These are phyloP conservation scores for Blastomyces gilchristii DNA, from an alignment of 2,329 filamentous ascomycete genomes.

Conservation along the genomic window DNA sequence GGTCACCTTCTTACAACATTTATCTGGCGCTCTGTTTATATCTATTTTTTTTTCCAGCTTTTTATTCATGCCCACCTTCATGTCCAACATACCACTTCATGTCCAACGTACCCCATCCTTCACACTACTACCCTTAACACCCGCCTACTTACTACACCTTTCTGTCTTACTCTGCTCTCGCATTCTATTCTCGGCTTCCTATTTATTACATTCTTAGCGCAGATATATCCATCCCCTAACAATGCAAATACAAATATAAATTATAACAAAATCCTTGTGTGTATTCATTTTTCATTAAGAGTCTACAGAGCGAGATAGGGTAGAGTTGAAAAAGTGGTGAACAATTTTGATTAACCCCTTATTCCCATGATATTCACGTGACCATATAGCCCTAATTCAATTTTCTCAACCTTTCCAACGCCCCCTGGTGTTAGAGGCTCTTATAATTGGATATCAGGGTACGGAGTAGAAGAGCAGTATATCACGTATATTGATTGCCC, in stretches of 20 bases:
- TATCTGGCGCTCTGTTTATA: background rate
- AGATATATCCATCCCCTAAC: background rate
- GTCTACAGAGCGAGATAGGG: no score
- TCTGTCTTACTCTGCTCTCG: background rate
- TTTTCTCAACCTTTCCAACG: no score
- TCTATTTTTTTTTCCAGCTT: background rate
- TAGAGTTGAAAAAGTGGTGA: no score
- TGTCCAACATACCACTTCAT: background rate
- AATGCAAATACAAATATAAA: conserved; percentile 16
- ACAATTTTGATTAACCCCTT: no score
- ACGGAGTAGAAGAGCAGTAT: no score
- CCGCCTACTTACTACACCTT: background rate
- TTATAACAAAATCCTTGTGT: background rate
- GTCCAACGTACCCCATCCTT: background rate
- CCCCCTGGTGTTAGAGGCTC: no score
- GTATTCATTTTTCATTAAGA: no score
- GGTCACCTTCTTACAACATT: background rate
- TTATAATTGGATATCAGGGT: no score
- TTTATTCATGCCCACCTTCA: background rate
- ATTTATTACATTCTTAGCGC: background rate
- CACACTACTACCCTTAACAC: background rate
- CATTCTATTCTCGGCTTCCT: background rate
- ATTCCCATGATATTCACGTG: no score
- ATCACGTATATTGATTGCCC: no score
- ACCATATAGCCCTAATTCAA: no score